Conservation (phyloP, 2,329 filamentous ascomycete species). For the Ceratocystis harringtonii region DNA sequence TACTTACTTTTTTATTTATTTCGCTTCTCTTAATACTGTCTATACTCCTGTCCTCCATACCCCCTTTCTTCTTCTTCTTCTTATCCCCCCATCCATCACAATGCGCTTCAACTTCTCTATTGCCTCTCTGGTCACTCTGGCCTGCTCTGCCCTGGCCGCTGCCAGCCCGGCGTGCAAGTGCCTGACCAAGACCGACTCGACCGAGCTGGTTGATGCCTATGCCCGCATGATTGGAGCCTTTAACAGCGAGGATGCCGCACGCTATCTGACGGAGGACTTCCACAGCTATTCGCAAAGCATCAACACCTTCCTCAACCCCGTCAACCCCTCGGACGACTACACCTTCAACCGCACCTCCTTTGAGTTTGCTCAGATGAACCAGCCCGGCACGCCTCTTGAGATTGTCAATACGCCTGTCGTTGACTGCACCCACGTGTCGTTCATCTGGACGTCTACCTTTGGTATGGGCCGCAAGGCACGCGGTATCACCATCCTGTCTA, state of each 20-base stretch:
- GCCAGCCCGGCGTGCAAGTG: conserved; percentile 15
- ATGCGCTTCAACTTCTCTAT: conserved; percentile 16
- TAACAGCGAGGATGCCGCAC: conserved; percentile 29
- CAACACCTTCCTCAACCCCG: conserved; percentile 18
- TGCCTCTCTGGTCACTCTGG: conserved; percentile 11
- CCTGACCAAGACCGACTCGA: conserved; percentile 17
- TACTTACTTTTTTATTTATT: not conserved
- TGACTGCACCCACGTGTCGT: conserved; percentile 16
- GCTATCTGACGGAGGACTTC: conserved; percentile 18
- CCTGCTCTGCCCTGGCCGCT: conserved; percentile 9
- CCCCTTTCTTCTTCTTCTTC: not conserved
- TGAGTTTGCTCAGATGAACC: conserved; percentile 14
- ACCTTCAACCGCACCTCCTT: conserved; percentile 18
- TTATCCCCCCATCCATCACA: not conserved
- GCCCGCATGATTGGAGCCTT: conserved; percentile 39
- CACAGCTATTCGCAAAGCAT: conserved; percentile 17
- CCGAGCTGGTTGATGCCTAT: conserved; percentile 23
- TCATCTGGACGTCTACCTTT: conserved; percentile 18
- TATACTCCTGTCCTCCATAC: not conserved
- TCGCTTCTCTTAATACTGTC: no score
- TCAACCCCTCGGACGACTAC: conserved; percentile 12
- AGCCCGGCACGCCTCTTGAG: conserved; percentile 9
- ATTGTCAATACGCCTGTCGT: conserved; percentile 12
- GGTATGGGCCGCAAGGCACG: conserved; percentile 14
- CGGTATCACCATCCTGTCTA: conserved; percentile 19